A percentile compares a stretch with the other conserved stretches of the same genome.
phyloP scores from a whole-genome alignment of 179 eudicot genomes.

The Amaranthus tricolor region DNA sequence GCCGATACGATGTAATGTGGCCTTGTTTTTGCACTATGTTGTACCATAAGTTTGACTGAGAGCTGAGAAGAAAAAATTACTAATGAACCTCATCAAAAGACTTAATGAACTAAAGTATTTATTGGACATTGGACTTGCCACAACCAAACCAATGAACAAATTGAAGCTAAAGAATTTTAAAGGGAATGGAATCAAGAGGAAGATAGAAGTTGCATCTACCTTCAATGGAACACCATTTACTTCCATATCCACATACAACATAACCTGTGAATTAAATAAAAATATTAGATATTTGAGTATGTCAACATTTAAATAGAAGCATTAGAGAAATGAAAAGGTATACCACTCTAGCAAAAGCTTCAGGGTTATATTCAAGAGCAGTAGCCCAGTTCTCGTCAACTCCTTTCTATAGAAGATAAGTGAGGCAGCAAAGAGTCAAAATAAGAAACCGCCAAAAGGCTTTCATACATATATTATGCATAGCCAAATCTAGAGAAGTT shows the following conservation, averaged over 20 bases:
- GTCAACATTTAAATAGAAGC: background rate
- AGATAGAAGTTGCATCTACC: slow-evolving; percentile 41
- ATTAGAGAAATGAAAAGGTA: background rate
- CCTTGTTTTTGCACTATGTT: too few relatives aligned
- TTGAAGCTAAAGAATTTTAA: background rate
- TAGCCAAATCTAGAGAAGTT: slow-evolving; percentile 9
- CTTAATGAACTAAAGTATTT: background rate
- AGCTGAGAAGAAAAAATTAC: background rate
- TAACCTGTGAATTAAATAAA: slow-evolving; percentile 57
- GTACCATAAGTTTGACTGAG: too few relatives aligned
- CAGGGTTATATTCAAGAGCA: slow-evolving; percentile 94
- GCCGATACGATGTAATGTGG: too few relatives aligned
- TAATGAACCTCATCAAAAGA: background rate
- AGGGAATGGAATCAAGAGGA: slow-evolving; percentile 7
- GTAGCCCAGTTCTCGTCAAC: slow-evolving; percentile 98
- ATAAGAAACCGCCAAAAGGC: background rate
- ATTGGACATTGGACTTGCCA: background rate
- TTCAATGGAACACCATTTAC: slow-evolving; percentile 97
- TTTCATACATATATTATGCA: background rate
- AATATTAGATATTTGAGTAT: slow-evolving; percentile 11
- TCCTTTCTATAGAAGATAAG: slow-evolving; percentile 63
- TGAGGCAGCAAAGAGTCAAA: slow-evolving; percentile 15
- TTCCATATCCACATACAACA: slow-evolving; percentile 99
- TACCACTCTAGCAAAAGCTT: slow-evolving; percentile 98
- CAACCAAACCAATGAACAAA: background rate